These are phyloP conservation scores for Pseudocercospora ulei DNA, from an alignment of 2,329 filamentous ascomycete species.

Conservation along the genomic window DNA sequence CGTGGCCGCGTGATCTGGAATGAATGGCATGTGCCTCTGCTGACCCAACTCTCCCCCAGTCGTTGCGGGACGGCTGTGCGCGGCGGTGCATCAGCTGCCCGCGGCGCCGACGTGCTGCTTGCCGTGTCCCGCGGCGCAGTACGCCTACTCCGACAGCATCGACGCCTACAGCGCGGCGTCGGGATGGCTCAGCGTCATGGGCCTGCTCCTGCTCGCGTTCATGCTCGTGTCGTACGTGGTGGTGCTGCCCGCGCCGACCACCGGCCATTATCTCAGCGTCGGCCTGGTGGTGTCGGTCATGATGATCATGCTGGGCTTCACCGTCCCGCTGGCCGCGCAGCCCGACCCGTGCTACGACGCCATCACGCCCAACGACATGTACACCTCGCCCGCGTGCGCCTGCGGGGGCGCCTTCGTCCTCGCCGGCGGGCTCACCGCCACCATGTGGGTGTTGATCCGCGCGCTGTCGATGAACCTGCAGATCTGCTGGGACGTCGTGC, in stretches of 20 bases:
- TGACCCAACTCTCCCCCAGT: too few species aligned
- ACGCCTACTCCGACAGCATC: slow-evolving; percentile 54
- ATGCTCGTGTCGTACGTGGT: slow-evolving; percentile 69
- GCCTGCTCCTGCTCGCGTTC: slow-evolving; percentile 62
- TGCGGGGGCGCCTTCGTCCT: slow-evolving; percentile 80
- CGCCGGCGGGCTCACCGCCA: slow-evolving; percentile 71
- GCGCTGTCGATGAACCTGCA: slow-evolving; percentile 82
- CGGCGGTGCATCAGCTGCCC: slow-evolving; percentile 38
- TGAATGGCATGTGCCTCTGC: too few species aligned
- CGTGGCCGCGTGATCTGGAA: too few species aligned
- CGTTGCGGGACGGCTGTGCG: slow-evolving; percentile 50
- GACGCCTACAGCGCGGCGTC: slow-evolving; percentile 52
- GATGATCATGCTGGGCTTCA: slow-evolving; percentile 83
- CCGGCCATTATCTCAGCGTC: slow-evolving; percentile 85
- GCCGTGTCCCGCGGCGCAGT: slow-evolving; percentile 79
- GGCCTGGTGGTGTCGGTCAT: slow-evolving; percentile 67
- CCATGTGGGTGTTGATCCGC: slow-evolving; percentile 85
- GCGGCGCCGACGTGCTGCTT: slow-evolving; percentile 62
- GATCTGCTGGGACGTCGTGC: slow-evolving; percentile 91
- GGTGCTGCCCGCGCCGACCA: slow-evolving; percentile 77
- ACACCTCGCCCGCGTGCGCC: slow-evolving; percentile 68
- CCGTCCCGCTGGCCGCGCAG: slow-evolving; percentile 69
- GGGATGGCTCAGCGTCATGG: slow-evolving; percentile 73
- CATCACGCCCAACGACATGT: slow-evolving; percentile 92
- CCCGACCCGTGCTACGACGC: slow-evolving; percentile 76